Conservation (phyloP, 1,139 yeast species). For the Geotrichum australiense region DNA sequence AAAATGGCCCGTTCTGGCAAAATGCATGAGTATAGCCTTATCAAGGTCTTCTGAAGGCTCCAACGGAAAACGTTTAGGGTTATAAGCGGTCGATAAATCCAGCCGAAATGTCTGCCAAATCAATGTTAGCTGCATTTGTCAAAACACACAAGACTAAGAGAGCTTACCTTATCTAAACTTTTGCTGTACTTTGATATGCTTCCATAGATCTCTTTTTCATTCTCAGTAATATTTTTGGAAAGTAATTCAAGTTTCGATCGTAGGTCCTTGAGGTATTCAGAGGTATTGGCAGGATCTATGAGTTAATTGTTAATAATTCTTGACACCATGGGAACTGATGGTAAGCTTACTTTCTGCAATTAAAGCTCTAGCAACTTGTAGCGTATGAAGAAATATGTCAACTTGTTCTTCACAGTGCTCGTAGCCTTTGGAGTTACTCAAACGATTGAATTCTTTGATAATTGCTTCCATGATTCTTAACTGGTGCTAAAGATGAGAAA, state of each 20-base stretch:
- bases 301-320: not conserved
- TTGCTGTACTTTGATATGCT: constrained; percentile 32
- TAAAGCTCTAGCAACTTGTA: constrained; percentile 26
- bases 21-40: constrained; percentile 40
- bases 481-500: not conserved
- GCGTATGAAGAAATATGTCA: constrained; percentile 26
- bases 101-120: constrained; percentile 25
- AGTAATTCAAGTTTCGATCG: constrained; percentile 10
- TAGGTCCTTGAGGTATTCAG: constrained; percentile 12
- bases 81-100: constrained; percentile 28
- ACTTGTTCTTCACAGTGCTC: constrained; percentile 29
- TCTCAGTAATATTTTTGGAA: constrained; percentile 20
- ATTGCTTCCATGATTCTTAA: constrained; percentile 28
- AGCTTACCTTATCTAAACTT: constrained; percentile 29
- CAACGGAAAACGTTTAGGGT: constrained; percentile 27
- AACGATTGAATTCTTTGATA: constrained; percentile 26
- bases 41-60: constrained; percentile 28
- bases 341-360: constrained; percentile 18
- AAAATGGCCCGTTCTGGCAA: constrained; percentile 41
- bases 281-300: constrained; percentile 20
- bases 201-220: constrained; percentile 31
- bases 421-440: constrained; percentile 28
- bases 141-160: not conserved
- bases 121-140: constrained; percentile 5
- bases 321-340: not conserved